Evolutionary conservation across 116 monocot species (phyloP), one percentile per base, ranked within the genome.

Genomic region (Iris pallida): DNA sequence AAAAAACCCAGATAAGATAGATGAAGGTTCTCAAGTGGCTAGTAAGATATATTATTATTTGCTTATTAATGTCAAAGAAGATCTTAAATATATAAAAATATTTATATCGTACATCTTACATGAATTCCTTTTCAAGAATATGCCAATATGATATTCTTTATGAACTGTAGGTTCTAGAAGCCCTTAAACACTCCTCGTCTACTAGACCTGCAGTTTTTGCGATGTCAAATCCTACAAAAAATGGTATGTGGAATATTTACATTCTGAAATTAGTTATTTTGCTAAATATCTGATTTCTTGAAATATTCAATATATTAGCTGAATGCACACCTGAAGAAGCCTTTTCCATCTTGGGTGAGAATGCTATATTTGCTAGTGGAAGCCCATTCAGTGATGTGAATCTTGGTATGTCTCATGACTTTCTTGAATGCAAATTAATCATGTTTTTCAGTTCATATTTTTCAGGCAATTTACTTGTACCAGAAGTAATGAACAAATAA

Each of bases 161-260:
- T 67, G 10, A 20, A 42, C 41, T 67, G 53, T 17, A 98, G 97
- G 97, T 98, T 77, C 68, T 98, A 64, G 97, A 92, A 77, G 93
- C 93, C 63, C 77, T 98, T 11, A 98, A 90, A 73, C 87, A 90
- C 59, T 98, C 98, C 62, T 76, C 93, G 44, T 90, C 90, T 60
- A 78, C 86, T 53, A 81, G 93, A 58, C 98, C 98, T 57, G 98
- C 98, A 72, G 86, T 98, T 65, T 98, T 98, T 79, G 93, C 98
- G 2, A 93, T 98, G 98, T 98, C 98, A 69, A 98, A 98, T 81
- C 98, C 98, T 42, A 98, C 98, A 60, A 93, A 88, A 69, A 92
- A 98, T 83, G 98, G 98, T 90, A 74, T 41, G 68, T 79, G 12
- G 70, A 59, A 51, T 44, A 42, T 68, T 8, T 67, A 42, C 11